A percentile compares a stretch with the other conserved stretches of the same genome.
Conservation (phyloP, 2,329 filamentous ascomycete species). For the Microdochium nivale region DNA sequence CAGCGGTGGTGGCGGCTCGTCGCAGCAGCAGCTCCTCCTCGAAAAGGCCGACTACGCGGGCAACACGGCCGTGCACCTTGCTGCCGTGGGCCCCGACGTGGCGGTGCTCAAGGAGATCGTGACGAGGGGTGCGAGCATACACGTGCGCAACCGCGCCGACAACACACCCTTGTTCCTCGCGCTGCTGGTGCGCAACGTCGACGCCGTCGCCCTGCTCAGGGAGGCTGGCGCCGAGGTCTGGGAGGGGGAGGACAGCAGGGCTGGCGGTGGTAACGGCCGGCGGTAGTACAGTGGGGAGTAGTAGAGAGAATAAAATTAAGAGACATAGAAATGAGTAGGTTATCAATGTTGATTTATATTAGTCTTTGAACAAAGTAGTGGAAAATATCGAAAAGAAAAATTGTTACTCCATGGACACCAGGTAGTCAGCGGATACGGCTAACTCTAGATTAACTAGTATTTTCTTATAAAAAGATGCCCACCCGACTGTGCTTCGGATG, state of each 20-base stretch:
- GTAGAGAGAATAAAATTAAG: not conserved
- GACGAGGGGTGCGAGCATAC: constrained; percentile 55
- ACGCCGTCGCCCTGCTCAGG: constrained; percentile 43
- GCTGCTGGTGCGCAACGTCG: constrained; percentile 44
- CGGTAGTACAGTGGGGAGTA: not conserved
- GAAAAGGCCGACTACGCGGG: constrained; percentile 74
- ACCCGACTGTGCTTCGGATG: too few species aligned
- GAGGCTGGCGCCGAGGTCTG: constrained; percentile 54
- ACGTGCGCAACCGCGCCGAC: constrained; percentile 54
- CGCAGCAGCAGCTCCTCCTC: constrained; percentile 52
- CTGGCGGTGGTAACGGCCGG: too few species aligned
- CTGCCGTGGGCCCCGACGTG: constrained; percentile 40
- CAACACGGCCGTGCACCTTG: constrained; percentile 60
- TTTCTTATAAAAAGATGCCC: too few species aligned
- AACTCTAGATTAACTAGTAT: too few species aligned
- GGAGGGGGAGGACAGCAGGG: constrained; percentile 18
- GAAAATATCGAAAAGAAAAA: not conserved
- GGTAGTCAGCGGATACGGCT: too few species aligned
- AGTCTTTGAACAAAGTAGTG: too few species aligned
- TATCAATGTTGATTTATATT: too few species aligned
- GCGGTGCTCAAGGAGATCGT: constrained; percentile 52
- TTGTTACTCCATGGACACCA: too few species aligned
- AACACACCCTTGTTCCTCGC: constrained; percentile 60
- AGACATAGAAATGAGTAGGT: not conserved
- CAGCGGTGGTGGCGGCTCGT: too few species aligned